A percentile compares a stretch with the other conserved stretches of the same genome.
Evolutionary conservation across 495 filamentous ascomycete species (phyloP).

Genomic region (Aspergillus mulundensis): DNA sequence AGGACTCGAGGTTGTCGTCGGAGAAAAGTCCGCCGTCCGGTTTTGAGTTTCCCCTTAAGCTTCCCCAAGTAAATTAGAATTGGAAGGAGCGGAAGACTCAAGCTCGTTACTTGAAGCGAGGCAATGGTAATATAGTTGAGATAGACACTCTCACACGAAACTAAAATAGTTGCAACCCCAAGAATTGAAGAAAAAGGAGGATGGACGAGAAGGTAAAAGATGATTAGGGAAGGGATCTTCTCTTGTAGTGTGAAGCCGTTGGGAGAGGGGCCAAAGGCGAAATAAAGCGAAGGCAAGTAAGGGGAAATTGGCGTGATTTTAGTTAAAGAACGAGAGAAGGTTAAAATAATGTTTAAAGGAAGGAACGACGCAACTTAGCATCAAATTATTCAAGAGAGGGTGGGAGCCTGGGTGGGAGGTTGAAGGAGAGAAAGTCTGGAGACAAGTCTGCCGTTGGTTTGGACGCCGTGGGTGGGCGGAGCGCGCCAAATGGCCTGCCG

Average conservation of each 20-base stretch:
- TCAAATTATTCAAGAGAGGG: conserved; percentile 1
- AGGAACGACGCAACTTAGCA: conserved; percentile 22
- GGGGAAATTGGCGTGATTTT: background rate
- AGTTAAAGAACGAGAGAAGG: conserved; percentile 6
- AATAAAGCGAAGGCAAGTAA: conserved; percentile 6
- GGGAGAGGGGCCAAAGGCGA: conserved; percentile 6
- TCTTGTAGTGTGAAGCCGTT: conserved; percentile 4
- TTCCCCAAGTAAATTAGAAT: conserved; percentile 3
- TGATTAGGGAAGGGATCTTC: conserved; percentile 9
- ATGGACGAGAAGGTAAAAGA: background rate
- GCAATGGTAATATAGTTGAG: conserved; percentile 1
- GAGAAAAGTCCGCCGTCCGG: conserved; percentile 8
- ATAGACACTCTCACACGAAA: background rate
- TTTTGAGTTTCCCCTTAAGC: conserved; percentile 2
- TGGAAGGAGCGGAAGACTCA: conserved; percentile 4
- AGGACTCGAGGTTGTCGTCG: background rate
- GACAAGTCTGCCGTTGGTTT: background rate
- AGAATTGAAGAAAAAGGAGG: background rate
- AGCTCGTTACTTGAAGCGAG: background rate
- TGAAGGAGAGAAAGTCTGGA: conserved; percentile 7
- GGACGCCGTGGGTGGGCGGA: background rate
- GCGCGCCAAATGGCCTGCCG: background rate
- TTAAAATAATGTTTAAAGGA: conserved; percentile 2
- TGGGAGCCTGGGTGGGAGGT: background rate
- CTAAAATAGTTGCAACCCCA: conserved; percentile 6